These are phyloP conservation scores for Metschnikowia cerradonensis DNA, from an alignment of 805 yeast species.

Conservation along the genomic window DNA sequence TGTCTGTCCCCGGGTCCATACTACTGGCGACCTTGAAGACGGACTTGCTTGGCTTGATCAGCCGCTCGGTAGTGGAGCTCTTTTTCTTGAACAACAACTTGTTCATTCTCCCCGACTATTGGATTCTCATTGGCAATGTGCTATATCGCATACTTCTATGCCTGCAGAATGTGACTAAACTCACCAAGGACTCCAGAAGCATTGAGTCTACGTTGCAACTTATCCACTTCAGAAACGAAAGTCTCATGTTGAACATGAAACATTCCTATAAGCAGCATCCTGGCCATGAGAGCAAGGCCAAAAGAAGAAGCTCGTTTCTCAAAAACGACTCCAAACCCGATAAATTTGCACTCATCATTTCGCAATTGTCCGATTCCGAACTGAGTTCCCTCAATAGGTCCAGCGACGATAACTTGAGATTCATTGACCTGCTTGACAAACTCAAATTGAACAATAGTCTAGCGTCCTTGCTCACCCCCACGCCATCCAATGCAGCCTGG, in stretches of 20 bases:
- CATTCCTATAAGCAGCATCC: constrained; percentile 7
- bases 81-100: constrained; percentile 52
- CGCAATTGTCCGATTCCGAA: constrained; percentile 2
- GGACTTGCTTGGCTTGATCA: constrained; percentile 28
- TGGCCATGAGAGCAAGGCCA: constrained; percentile 1
- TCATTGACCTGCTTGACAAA: constrained; percentile 36
- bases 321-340: constrained; percentile 3
- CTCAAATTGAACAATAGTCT: constrained; percentile 28
- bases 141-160: constrained; percentile 37
- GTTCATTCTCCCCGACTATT: constrained; percentile 60
- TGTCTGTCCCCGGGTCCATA: not conserved
- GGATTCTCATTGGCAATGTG: constrained; percentile 51
- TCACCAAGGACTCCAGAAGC: constrained; percentile 21
- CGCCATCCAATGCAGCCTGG: constrained; percentile 24
- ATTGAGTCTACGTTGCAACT: constrained; percentile 50
- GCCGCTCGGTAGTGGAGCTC: constrained; percentile 33
- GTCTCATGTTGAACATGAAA: constrained; percentile 54
- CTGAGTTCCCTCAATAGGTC: constrained; percentile 17
- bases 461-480: constrained; percentile 25
- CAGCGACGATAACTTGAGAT: constrained; percentile 26
- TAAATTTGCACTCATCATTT: constrained; percentile 1
- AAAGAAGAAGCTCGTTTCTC: constrained; percentile 7
- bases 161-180: constrained; percentile 18
- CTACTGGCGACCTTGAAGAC: constrained; percentile 19
- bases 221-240: constrained; percentile 66